Conservation (phyloP, 2,329 filamentous ascomycete species). For the Exophiala phaeomuriformis region DNA sequence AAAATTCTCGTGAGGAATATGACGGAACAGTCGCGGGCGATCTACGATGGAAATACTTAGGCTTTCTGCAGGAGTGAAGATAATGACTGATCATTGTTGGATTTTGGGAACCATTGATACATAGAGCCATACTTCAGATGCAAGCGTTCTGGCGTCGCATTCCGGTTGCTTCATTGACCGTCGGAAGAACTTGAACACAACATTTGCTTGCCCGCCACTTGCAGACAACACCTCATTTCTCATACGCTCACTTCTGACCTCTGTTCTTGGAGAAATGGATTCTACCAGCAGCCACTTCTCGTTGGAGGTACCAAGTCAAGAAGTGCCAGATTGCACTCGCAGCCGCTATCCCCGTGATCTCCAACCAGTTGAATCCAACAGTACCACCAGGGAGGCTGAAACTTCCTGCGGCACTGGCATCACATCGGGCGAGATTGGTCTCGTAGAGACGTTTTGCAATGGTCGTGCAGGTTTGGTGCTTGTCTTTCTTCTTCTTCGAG, state of each 20-base stretch:
- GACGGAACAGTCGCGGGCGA: neutral
- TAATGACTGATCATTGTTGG: too few relatives aligned
- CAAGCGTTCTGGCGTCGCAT: neutral
- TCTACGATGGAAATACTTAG: constrained; percentile 6
- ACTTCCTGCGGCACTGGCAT: neutral
- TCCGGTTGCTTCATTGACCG: neutral
- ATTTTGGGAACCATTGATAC: neutral
- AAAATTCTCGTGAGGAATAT: too few relatives aligned
- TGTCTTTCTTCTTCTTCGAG: neutral
- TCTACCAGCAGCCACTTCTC: neutral
- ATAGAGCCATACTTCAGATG: neutral
- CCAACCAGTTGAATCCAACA: constrained; percentile 9
- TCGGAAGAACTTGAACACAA: neutral
- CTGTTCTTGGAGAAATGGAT: constrained; percentile 1
- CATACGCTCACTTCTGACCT: neutral
- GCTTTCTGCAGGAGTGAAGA: too few relatives aligned
- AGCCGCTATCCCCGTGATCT: constrained; percentile 1
- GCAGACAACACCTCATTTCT: neutral
- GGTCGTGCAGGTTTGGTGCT: constrained; percentile 8
- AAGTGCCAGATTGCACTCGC: constrained; percentile 8
- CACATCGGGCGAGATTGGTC: constrained; percentile 9
- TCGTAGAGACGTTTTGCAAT: constrained; percentile 6
- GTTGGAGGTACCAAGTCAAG: constrained; percentile 2
- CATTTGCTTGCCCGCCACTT: neutral
- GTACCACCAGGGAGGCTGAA: constrained; percentile 5